Conservation (phyloP, 1,284 basidiomycete genomes). For the Malassezia psittaci region DNA sequence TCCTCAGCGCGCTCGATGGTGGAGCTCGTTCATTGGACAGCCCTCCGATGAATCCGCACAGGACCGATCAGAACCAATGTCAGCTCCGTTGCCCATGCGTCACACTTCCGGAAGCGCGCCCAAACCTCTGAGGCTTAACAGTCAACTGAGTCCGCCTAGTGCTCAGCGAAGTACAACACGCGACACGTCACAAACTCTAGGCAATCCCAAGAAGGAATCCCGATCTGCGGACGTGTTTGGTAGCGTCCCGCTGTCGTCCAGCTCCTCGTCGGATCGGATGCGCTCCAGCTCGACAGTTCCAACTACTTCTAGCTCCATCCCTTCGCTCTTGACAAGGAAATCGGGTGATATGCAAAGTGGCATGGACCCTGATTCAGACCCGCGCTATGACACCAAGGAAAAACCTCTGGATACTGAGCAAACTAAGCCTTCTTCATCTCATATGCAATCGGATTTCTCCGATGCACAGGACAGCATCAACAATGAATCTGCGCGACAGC, state of each 20-base stretch:
- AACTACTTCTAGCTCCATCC: neutral
- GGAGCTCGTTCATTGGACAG: conserved; percentile 16
- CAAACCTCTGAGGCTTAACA: conserved; percentile 9
- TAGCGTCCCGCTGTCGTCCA: neutral
- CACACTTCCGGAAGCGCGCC: neutral
- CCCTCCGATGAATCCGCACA: neutral
- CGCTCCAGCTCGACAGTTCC: neutral
- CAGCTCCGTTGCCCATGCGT: neutral
- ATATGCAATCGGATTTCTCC: neutral
- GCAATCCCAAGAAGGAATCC: neutral
- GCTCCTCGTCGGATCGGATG: neutral
- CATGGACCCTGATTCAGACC: neutral
- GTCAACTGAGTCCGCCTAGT: neutral
- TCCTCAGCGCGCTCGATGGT: conserved; percentile 33
- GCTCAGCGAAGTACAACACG: neutral
- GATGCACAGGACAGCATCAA: neutral
- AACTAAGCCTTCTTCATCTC: neutral
- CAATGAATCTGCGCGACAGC: neutral
- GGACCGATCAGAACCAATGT: neutral
- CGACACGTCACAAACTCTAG: neutral
- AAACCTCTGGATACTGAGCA: neutral
- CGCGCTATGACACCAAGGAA: neutral
- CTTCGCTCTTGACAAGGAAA: too few species aligned
- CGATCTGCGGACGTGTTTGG: neutral
- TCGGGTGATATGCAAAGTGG: neutral